Conservation (phyloP, 2,329 filamentous ascomycete species). For the Nigrograna mackinnonii region DNA sequence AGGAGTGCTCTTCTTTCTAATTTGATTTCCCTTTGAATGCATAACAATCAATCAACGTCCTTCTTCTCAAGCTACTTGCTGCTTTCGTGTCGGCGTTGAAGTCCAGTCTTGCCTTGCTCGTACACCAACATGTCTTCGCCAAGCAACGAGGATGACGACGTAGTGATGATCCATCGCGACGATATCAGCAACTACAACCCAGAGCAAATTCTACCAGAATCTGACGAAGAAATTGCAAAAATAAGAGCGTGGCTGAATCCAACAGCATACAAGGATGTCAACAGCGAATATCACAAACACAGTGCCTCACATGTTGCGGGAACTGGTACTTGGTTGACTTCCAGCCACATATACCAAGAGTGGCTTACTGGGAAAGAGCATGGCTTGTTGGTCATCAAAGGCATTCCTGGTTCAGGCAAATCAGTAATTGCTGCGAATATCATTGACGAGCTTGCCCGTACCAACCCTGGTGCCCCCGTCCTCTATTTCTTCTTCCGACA, state of each 20-base stretch:
- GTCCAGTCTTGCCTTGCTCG: too few species aligned
- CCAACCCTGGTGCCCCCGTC: constrained; percentile 17
- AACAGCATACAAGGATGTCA: constrained; percentile 12
- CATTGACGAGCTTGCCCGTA: constrained; percentile 11
- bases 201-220: constrained; percentile 34
- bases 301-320: constrained; percentile 14
- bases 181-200: constrained; percentile 38
- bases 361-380: constrained; percentile 12
- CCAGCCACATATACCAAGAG: constrained; percentile 7
- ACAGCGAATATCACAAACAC: constrained; percentile 20
- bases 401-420: constrained; percentile 44
- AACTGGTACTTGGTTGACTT: constrained; percentile 15
- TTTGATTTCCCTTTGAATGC: too few species aligned
- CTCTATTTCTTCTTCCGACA: constrained; percentile 45
- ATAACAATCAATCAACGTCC: too few species aligned
- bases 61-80: too few species aligned
- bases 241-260: constrained; percentile 20
- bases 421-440: constrained; percentile 36
- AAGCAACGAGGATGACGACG: constrained; percentile 30
- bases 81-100: too few species aligned
- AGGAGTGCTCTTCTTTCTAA: too few species aligned
- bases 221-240: constrained; percentile 13
- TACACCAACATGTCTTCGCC: too few species aligned
- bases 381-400: constrained; percentile 29
- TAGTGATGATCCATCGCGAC: constrained; percentile 25